These are phyloP conservation scores for Halophytophthora batemanensis DNA, from an alignment of 352 stramenopile genomes.

Conservation along the genomic window DNA sequence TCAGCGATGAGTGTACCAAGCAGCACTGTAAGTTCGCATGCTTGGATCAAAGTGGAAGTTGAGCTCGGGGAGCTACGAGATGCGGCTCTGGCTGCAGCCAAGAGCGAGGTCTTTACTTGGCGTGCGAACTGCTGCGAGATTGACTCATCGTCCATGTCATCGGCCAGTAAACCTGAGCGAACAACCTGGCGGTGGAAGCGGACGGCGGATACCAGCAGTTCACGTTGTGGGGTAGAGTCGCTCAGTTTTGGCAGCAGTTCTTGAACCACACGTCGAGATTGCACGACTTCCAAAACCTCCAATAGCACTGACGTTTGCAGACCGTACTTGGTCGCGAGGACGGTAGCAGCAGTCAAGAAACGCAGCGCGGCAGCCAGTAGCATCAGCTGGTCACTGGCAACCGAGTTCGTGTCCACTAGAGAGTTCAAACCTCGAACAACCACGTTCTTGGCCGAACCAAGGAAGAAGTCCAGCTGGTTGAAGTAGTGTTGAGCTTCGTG, in stretches of 20 bases:
- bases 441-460: slow-evolving; percentile 31
- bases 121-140: slow-evolving; percentile 22
- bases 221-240: slow-evolving; percentile 15
- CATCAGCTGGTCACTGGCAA: slow-evolving; percentile 10
- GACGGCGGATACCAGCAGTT: slow-evolving; percentile 30
- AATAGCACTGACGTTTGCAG: slow-evolving; percentile 31
- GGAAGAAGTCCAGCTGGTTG: slow-evolving; percentile 54
- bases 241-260: slow-evolving; percentile 12
- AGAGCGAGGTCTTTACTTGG: slow-evolving; percentile 17
- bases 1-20: slow-evolving; percentile 24
- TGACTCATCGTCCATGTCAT: slow-evolving; percentile 61
- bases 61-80: slow-evolving; percentile 14
- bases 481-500: slow-evolving; percentile 67
- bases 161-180: slow-evolving; percentile 25
- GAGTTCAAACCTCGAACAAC: slow-evolving; percentile 9
- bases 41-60: slow-evolving; percentile 26
- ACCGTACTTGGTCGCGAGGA: slow-evolving; percentile 54
- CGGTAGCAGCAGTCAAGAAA: slow-evolving; percentile 38
- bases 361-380: slow-evolving; percentile 36
- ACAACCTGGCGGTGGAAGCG: slow-evolving; percentile 32
- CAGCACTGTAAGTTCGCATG: slow-evolving; percentile 25
- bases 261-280: slow-evolving; percentile 14
- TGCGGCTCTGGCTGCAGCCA: slow-evolving; percentile 15
- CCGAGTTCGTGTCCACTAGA: slow-evolving; percentile 1
- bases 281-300: slow-evolving; percentile 31